A percentile compares a stretch with the other conserved stretches of the same genome.
phyloP scores from a whole-genome alignment of 805 yeast genomes.

The Metschnikowia colocasiae region DNA sequence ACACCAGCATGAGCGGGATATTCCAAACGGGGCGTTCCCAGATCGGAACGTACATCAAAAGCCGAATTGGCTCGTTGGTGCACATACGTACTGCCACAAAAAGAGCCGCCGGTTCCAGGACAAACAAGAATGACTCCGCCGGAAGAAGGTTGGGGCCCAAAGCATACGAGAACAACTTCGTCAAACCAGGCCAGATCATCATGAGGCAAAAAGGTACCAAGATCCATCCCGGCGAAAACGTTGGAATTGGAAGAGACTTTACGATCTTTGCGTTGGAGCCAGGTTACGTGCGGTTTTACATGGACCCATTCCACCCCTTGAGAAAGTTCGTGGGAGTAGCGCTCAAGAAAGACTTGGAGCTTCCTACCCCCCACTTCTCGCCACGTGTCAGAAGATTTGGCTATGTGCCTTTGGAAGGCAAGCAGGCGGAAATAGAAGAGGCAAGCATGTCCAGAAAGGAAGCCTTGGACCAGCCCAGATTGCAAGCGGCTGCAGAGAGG shows the following conservation, averaged over 20 bases:
- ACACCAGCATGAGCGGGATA: constrained; percentile 12
- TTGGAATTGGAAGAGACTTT: constrained; percentile 87
- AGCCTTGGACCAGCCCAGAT: constrained; percentile 50
- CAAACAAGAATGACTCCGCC: constrained; percentile 89
- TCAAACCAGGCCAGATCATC: constrained; percentile 79
- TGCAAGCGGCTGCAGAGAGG: constrained; percentile 35
- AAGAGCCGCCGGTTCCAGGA: constrained; percentile 91
- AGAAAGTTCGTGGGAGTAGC: constrained; percentile 90
- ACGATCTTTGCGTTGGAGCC: constrained; percentile 89
- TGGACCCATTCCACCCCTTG: constrained; percentile 94
- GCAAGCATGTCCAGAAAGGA: constrained; percentile 66
- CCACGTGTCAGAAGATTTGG: constrained; percentile 89
- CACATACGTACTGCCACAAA: constrained; percentile 88
- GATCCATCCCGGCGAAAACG: constrained; percentile 92
- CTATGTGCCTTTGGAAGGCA: constrained; percentile 49
- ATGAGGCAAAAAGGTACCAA: constrained; percentile 94
- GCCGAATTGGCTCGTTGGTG: constrained; percentile 12
- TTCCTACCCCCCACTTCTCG: constrained; percentile 90
- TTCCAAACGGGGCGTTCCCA: constrained; percentile 12
- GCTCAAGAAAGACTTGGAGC: constrained; percentile 52
- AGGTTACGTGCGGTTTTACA: constrained; percentile 85
- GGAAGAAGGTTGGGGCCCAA: constrained; percentile 94
- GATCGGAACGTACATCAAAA: constrained; percentile 12
- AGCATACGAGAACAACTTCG: constrained; percentile 72
- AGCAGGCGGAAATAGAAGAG: constrained; percentile 56